Evolutionary conservation across 2,329 filamentous ascomycete species (phyloP).

Genomic region (Fusarium praegraminearum): DNA sequence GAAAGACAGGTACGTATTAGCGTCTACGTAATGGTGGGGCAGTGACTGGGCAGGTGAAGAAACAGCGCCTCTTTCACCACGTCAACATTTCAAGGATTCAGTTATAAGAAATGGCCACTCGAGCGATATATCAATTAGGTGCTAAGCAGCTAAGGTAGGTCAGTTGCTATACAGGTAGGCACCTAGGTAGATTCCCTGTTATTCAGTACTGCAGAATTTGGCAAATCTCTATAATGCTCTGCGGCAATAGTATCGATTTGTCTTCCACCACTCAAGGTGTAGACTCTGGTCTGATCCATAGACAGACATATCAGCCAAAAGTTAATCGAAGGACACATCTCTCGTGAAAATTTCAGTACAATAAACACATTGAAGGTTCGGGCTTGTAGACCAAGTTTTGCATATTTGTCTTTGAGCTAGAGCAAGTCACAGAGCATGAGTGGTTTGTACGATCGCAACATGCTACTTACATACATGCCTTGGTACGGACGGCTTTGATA

Average conservation of each 20-base stretch:
- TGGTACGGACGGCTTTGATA: accelerated
- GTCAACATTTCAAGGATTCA: neutral
- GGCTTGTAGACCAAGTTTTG: neutral
- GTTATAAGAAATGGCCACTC: neutral
- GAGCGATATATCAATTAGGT: too few relatives aligned
- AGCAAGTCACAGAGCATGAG: neutral
- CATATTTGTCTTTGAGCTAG: neutral
- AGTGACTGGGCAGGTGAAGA: slow-evolving; percentile 59
- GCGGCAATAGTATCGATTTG: neutral
- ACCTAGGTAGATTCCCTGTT: too few relatives aligned
- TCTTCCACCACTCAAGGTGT: neutral
- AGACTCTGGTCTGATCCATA: neutral
- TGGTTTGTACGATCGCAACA: neutral
- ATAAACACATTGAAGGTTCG: neutral
- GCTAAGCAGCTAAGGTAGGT: too few relatives aligned
- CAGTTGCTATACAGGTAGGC: too few relatives aligned
- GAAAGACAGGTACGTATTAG: neutral
- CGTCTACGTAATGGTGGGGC: slow-evolving; percentile 56
- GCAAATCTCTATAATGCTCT: too few relatives aligned
- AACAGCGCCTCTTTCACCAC: slow-evolving; percentile 9
- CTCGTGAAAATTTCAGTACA: neutral
- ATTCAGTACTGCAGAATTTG: neutral
- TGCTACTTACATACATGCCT: neutral
- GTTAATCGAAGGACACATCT: neutral
- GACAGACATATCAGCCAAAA: neutral